Conservation (phyloP, 2,329 filamentous ascomycete species). For the Geosmithia flava region DNA sequence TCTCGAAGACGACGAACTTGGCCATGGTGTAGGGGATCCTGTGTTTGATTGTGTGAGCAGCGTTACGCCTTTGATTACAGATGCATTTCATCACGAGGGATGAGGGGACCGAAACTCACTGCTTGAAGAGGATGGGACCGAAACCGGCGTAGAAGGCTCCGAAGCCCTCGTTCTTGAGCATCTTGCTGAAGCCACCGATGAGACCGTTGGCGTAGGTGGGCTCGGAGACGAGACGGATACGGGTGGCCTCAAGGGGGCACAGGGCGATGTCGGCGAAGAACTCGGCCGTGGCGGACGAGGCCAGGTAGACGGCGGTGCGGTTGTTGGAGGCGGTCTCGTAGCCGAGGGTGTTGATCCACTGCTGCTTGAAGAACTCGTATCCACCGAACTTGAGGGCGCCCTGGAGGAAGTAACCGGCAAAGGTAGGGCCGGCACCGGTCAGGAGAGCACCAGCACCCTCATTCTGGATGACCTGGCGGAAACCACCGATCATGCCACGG, state of each 20-base stretch:
- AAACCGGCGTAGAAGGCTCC: slow-evolving; percentile 87
- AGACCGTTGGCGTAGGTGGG: slow-evolving; percentile 76
- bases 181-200: slow-evolving; percentile 70
- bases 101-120: slow-evolving; percentile 15
- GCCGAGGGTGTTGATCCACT: slow-evolving; percentile 69
- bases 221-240: slow-evolving; percentile 85
- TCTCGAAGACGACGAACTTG: slow-evolving; percentile 92
- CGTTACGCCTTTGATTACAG: background rate
- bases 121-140: slow-evolving; percentile 64
- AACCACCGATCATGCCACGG: slow-evolving; percentile 73
- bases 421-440: slow-evolving; percentile 76
- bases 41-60: slow-evolving; percentile 7
- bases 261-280: slow-evolving; percentile 71
- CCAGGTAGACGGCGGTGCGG: slow-evolving; percentile 72
- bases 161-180: slow-evolving; percentile 68
- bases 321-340: slow-evolving; percentile 67
- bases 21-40: slow-evolving; percentile 89
- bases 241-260: slow-evolving; percentile 84
- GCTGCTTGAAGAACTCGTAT: slow-evolving; percentile 95
- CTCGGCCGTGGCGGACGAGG: slow-evolving; percentile 51
- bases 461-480: slow-evolving; percentile 71
- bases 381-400: slow-evolving; percentile 89
- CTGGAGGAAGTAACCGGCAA: slow-evolving; percentile 88
- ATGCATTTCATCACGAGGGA: background rate
- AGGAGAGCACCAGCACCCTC: slow-evolving; percentile 80